Base-by-base conservation (phyloP, 2,329 filamentous ascomycete genomes). In the Fusarium xylarioides region DNA sequence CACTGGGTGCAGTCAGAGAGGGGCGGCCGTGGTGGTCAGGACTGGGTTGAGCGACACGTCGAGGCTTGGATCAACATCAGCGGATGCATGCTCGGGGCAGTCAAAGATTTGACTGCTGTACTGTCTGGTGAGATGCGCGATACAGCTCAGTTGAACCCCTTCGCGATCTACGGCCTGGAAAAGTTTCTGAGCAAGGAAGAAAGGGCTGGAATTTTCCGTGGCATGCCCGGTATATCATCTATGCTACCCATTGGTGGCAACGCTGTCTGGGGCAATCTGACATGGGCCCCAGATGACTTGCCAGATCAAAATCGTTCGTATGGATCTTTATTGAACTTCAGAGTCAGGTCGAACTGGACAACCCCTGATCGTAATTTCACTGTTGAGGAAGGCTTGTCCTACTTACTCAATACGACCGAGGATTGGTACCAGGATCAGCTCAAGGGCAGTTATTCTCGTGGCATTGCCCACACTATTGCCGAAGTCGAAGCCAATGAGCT, bases 1-100 rank as follows among this genome's bases (percentile, higher is more conserved):
- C 90, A 91, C 74, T 92, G 91, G 91, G 96, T 97, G 3, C 93
- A 97, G 21, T 90, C 90, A 59, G 88, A 92, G 5, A 86, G 91
- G 59, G 93, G 93, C 10, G 96, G 96, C 9, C 90, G 90, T 26
- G 95, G 95, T 4, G 95, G 96, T 3, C 87, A 91, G 42, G 88
- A 90, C 59, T 99, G 96, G 96, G 95, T 99, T 1, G 95, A 99
- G 66, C 89, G 88, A 23, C 89, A 98, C 79, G 87, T 99, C 57
- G 96, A 97, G 74, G 93, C 94, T 6, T 99, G 97, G 95, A 97
- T 99, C 85, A 99, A 99, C 81, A 95, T 99, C 77, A 96, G 93
- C 74, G 96, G 96, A 11, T 99, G 95, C 82, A 98, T 99, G 95
- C 91, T 99, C 11, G 96, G 96, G 19, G 95, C 96, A 4, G 87